Conservation (phyloP, 208 protist species). For the Naegleria fowleri region DNA sequence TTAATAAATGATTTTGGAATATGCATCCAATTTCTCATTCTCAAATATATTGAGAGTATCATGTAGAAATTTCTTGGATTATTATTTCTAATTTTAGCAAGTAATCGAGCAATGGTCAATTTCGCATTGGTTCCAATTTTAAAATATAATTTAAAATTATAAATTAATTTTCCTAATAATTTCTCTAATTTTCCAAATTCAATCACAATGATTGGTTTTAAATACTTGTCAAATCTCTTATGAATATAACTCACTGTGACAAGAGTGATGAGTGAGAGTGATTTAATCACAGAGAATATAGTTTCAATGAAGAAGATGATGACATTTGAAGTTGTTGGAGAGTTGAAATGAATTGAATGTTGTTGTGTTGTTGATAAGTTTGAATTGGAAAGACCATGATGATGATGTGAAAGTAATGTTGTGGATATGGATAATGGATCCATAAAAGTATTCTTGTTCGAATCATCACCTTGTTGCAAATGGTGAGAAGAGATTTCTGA, state of each 20-base stretch:
- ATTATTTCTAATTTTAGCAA: background rate
- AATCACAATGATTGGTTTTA: background rate
- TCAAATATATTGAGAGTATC: background rate
- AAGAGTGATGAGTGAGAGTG: background rate
- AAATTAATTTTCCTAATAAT: background rate
- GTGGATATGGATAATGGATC: background rate
- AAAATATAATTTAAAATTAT: background rate
- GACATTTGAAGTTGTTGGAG: background rate
- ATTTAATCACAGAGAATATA: background rate
- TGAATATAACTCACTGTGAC: background rate
- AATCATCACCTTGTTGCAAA: too few species aligned
- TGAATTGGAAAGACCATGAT: too few species aligned
- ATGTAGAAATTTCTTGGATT: background rate
- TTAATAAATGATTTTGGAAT: background rate
- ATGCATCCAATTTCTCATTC: background rate
- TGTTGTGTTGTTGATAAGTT: too few species aligned
- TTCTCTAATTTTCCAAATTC: background rate
- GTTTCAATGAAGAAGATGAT: background rate
- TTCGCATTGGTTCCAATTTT: background rate
- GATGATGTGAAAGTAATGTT: too few species aligned
- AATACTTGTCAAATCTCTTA: background rate
- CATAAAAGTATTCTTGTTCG: background rate
- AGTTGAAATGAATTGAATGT: background rate
- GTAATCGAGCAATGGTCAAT: background rate
- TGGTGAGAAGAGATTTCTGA: too few species aligned